Evolutionary conservation across 768 basidiomycete species (phyloP), one percentile per base, ranked within the genome.

Genomic region (Harrya chromipes): DNA sequence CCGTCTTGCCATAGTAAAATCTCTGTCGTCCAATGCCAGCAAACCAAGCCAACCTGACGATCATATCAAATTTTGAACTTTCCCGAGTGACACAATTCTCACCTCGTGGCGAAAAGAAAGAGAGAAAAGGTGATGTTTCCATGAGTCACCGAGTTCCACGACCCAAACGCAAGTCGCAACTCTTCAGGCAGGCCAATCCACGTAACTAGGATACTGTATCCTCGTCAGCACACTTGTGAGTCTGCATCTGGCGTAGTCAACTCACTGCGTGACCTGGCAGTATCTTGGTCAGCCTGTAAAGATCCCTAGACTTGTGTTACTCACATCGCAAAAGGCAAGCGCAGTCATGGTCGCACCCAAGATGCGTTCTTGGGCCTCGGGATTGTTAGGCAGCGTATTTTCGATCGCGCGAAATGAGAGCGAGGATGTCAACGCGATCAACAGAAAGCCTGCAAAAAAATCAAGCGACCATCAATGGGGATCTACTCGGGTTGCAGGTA

Each of bases 141-240:
- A 55, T 90, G 87, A 0, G 82, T 86, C 74, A 79, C 83, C 23
- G 73, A 61, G 64, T 89, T 90, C 89, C 87, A 91, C 14, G 61
- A 58, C 9, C 62, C 63, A 33, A 78, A 70, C 23, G 72, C 68
- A 51, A 74, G 82, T 41, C 74, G 74, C 53, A 87, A 64, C 21
- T 78, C 70, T 29, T 66, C 56, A 0, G 89, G 89, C 23, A 89
- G 75, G 10, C 77, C 77, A 35, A 79, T 46, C 58, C 82, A 76
- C 14, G 83, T 80, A 33, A 72, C 75, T n/a, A 70, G 60, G 53
- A 90, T 77, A 60, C 88, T 90, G 53, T 38, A 33, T 43, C 46
- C 52, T 27, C 54, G 29, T 48, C 35, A 61, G 34, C 16, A 52
- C 53, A 10, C 0, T 3, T 33, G 17, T 4, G 6, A n/a, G 17